Evolutionary conservation across 163 green algal genomes (phyloP), one percentile per base, ranked within the genome.

Genomic region (Picocystis sp.): DNA sequence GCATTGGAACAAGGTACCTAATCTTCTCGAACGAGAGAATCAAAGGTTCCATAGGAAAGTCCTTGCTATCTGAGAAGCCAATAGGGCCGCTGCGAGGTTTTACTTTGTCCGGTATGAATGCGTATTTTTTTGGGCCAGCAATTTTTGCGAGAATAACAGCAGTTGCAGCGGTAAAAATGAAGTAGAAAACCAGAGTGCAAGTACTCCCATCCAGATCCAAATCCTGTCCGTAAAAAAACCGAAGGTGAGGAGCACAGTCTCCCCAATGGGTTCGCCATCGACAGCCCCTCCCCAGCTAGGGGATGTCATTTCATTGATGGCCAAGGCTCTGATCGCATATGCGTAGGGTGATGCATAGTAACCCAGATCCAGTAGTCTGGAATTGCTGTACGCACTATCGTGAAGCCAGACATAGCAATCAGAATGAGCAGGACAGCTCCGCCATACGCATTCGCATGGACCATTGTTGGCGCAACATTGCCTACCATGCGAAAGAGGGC

Each of bases 271-370:
- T 22, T 38, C 19, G 2, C 44, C 53, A 11, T 63, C 47, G 47
- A 54, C 25, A 11, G 53, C 22, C 0, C 11, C 53, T 22, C 64
- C 43, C 76, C 77, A 86, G 1, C 71, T 61, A 0, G 58, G 24
- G 3, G 68, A 57, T 1, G 60, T 68, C 51, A 91, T 76, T 71
- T 91, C 81, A 57, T 89, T 91, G 60, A 86, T 69, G 3, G 66
- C 61, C 25, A 86, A 55, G 1, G 68, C 54, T 3, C 70, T 54
- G 22, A 78, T 65, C 2, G 70, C 64, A 48, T 81, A 89, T 0
- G 63, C 58, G 46, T 75, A 74, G 12, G 74, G 77, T 42, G 61
- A 66, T 43, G 76, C 43, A 60, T 64, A 77, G 58, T 81, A 81
- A 33, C 54, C 68, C 71, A 81, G 21, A 84, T 81, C 43, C 60